A percentile compares a stretch with the other conserved stretches of the same genome.
phyloP scores from a whole-genome alignment of 371 early-diverging fungal species.

The Mortierella sp. region DNA sequence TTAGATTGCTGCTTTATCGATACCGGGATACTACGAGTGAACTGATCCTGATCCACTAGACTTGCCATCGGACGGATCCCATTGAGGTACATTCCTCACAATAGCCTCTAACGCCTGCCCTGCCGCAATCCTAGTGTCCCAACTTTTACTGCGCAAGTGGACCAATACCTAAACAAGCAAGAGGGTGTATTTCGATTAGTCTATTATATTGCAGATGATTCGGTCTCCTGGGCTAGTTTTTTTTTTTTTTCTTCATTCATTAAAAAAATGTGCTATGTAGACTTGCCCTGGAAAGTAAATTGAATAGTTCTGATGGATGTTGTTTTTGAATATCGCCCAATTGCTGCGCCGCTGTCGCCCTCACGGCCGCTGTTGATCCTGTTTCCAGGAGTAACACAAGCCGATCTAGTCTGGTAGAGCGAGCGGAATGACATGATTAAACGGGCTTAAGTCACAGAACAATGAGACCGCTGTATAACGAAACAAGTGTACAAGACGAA shows the following conservation, averaged over 20 bases:
- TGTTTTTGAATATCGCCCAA: conserved; percentile 95
- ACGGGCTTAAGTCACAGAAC: not conserved
- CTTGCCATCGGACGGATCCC: conserved; percentile 73
- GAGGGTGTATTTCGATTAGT: too few species aligned
- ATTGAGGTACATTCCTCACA: conserved; percentile 86
- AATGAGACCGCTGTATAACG: not conserved
- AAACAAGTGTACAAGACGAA: not conserved
- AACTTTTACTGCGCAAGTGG: conserved; percentile 87
- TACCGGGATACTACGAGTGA: not conserved
- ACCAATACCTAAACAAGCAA: conserved; percentile 74
- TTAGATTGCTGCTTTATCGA: not conserved
- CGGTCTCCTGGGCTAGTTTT: too few species aligned
- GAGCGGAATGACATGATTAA: not conserved
- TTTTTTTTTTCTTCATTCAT: too few species aligned
- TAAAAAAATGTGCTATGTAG: not conserved
- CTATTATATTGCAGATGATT: not conserved
- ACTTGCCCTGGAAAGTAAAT: conserved; percentile 84
- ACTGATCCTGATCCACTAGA: not conserved
- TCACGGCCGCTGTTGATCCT: conserved; percentile 89
- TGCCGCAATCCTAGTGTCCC: conserved; percentile 98
- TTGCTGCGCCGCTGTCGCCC: conserved; percentile 94
- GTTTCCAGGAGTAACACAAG: conserved; percentile 94
- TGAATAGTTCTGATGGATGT: conserved; percentile 93
- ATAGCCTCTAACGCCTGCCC: conserved; percentile 93
- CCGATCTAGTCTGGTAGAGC: conserved; percentile 85